Percentiles rank a stretch among this genome's conserved stretches.
Conservation (phyloP, 495 filamentous ascomycete genomes). For the Opeltia flavorubescens region DNA sequence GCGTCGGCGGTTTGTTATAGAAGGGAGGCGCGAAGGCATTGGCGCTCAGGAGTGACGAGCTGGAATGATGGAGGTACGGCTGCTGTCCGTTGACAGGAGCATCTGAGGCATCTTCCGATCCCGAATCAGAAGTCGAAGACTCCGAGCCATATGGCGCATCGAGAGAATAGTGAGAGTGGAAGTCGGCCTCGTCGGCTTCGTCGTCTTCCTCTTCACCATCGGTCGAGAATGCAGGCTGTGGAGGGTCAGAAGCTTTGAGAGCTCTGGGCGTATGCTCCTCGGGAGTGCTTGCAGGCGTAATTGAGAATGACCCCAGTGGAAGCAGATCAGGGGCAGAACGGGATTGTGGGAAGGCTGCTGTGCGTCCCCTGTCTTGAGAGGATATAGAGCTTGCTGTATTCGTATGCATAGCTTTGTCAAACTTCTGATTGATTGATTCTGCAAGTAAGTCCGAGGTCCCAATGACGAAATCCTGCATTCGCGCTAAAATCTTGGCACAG, state of each 20-base stretch:
- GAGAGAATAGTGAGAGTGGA: conserved; percentile 32
- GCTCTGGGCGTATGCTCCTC: background rate
- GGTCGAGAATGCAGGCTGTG: background rate
- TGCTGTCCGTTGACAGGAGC: background rate
- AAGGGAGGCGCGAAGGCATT: conserved; percentile 70
- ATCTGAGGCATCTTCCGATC: background rate
- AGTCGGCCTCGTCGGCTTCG: conserved; percentile 25
- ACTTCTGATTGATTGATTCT: background rate
- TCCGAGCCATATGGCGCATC: conserved; percentile 29
- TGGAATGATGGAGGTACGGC: conserved; percentile 18
- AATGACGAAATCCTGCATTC: too few relatives aligned
- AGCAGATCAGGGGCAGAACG: background rate
- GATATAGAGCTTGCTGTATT: too few relatives aligned
- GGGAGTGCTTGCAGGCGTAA: background rate
- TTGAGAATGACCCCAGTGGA: background rate
- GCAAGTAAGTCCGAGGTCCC: too few relatives aligned
- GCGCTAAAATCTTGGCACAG: too few relatives aligned
- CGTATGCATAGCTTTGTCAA: too few relatives aligned
- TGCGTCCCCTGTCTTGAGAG: background rate
- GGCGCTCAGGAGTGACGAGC: conserved; percentile 21
- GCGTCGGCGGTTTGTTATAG: conserved; percentile 78
- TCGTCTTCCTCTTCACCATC: background rate
- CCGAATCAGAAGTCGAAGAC: conserved; percentile 22
- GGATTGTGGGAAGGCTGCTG: background rate
- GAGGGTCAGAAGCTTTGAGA: background rate